phyloP scores from a whole-genome alignment of 2,329 filamentous ascomycete species.

The Claviceps sp. region DNA sequence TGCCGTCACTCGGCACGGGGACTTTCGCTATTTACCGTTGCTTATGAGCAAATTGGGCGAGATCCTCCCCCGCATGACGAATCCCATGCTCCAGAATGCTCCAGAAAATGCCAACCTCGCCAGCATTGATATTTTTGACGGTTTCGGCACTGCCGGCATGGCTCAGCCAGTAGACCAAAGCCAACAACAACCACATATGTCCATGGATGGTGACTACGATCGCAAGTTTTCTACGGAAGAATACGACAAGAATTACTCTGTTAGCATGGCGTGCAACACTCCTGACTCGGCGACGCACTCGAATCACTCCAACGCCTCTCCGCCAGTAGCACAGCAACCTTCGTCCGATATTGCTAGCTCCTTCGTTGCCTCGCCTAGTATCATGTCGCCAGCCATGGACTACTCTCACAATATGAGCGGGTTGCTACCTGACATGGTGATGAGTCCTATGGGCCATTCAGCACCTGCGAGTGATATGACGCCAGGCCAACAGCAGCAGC shows the following conservation, averaged over 20 bases:
- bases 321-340: constrained; percentile 15
- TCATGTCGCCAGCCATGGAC: constrained; percentile 40
- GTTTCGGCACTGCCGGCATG: constrained; percentile 50
- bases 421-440: constrained; percentile 41
- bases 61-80: constrained; percentile 48
- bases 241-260: constrained; percentile 25
- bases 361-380: constrained; percentile 38
- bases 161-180: constrained; percentile 31
- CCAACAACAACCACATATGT: constrained; percentile 20
- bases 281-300: constrained; percentile 21
- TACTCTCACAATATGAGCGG: constrained; percentile 31
- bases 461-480: constrained; percentile 12
- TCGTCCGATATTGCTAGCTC: constrained; percentile 30
- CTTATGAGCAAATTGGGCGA: constrained; percentile 66
- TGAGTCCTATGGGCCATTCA: constrained; percentile 31
- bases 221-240: constrained; percentile 31
- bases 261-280: constrained; percentile 21
- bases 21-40: constrained; percentile 64
- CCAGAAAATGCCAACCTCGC: constrained; percentile 41
- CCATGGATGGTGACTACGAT: constrained; percentile 35
- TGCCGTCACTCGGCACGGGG: constrained; percentile 57
- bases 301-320: constrained; percentile 17
- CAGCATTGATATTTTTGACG: constrained; percentile 51
- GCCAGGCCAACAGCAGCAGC: constrained; percentile 16
- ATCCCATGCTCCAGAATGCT: constrained; percentile 45